Evolutionary conservation across 2,329 filamentous ascomycete species (phyloP).

Genomic region (Cladosporium sp.): DNA sequence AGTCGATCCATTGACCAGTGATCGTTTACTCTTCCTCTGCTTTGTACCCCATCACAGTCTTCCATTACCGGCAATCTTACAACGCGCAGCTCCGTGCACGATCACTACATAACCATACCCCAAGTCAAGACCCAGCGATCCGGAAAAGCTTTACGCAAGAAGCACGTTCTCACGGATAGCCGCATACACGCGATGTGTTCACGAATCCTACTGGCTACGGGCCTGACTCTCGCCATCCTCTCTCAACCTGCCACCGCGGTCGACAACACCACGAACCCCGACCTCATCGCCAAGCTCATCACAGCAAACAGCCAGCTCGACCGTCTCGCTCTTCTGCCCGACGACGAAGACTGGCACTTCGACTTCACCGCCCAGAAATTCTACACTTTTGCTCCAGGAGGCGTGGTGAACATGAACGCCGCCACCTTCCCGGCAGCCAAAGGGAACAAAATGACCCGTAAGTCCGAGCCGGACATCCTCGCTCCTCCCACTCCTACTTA

Average conservation of each 20-base stretch:
- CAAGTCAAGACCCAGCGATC: background rate
- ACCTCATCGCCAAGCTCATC: constrained; percentile 36
- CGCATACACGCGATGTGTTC: constrained; percentile 16
- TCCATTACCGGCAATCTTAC: background rate
- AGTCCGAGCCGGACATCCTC: constrained; percentile 20
- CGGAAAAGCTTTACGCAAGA: background rate
- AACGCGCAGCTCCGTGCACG: background rate
- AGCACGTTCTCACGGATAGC: background rate
- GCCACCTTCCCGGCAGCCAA: constrained; percentile 48
- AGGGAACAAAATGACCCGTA: constrained; percentile 46
- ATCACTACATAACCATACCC: background rate
- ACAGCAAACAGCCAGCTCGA: constrained; percentile 45
- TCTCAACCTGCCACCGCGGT: constrained; percentile 27
- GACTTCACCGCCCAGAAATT: constrained; percentile 43
- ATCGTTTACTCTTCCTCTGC: background rate
- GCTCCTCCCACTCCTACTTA: background rate
- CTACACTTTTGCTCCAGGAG: constrained; percentile 43
- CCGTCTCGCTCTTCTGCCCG: constrained; percentile 36
- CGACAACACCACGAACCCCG: constrained; percentile 38
- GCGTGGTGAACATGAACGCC: constrained; percentile 50
- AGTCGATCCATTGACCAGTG: background rate
- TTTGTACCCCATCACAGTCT: background rate
- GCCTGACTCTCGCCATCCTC: constrained; percentile 22
- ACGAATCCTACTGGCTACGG: constrained; percentile 13
- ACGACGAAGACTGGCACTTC: constrained; percentile 45